Percentiles rank a stretch among this genome's conserved stretches.
phyloP scores from a whole-genome alignment of 192 early-diverging fungal genomes.

The Helicostylum pulchrum region DNA sequence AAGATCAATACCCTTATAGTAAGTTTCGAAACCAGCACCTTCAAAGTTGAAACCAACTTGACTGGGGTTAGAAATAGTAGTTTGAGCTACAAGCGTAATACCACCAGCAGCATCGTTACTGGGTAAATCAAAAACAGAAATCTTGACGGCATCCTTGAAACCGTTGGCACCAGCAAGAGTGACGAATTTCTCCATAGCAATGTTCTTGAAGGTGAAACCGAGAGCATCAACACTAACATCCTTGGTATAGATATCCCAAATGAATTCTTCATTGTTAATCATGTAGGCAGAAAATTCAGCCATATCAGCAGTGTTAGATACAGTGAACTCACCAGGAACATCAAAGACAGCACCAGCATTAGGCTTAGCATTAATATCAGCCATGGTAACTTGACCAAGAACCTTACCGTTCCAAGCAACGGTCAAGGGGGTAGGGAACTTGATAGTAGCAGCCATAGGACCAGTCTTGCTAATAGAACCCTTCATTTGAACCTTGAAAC shows the following conservation, averaged over 20 bases:
- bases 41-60: constrained; percentile 50
- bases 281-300: constrained; percentile 44
- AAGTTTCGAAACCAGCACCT: constrained; percentile 45
- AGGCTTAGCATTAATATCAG: constrained; percentile 35
- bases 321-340: constrained; percentile 34
- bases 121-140: constrained; percentile 46
- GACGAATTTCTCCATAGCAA: constrained; percentile 48
- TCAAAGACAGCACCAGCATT: constrained; percentile 44
- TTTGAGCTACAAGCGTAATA: constrained; percentile 61
- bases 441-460: constrained; percentile 44
- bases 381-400: constrained; percentile 46
- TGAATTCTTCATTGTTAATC: constrained; percentile 42
- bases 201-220: constrained; percentile 41
- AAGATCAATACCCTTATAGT: constrained; percentile 38
- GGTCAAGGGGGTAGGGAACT: constrained; percentile 37
- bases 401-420: constrained; percentile 34
- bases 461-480: constrained; percentile 45
- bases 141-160: constrained; percentile 34
- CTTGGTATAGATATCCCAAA: constrained; percentile 40
- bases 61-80: constrained; percentile 59
- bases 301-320: constrained; percentile 43
- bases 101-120: constrained; percentile 54
- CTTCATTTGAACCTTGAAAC: constrained; percentile 42
- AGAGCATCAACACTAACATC: constrained; percentile 51
- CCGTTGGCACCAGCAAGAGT: constrained; percentile 43